Base-by-base conservation (phyloP, 1,139 yeast species). In the Magnusiomyces suaveolens region DNA sequence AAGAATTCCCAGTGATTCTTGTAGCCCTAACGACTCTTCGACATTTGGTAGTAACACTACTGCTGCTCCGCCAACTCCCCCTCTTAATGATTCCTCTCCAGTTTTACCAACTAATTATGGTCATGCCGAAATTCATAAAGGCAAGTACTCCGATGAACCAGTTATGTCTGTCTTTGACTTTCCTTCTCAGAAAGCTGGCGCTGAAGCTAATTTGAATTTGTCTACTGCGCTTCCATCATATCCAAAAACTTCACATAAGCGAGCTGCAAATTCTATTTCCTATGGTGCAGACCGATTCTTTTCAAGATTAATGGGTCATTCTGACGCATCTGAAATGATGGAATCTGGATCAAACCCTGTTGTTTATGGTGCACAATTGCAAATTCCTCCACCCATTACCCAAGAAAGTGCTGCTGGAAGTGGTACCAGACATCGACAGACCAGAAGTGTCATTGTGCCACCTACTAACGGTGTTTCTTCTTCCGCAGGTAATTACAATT, bases 341-440 rank as follows among this genome's bases (percentile, higher is more conserved):
- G 41, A 32, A 3, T 2, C 49, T 8, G 41, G 41, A 6, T n/a
- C n/a, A 23, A 26, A 26, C 16, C 12, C 36, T 3, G 16, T 16
- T 8, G 49, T 46, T 29, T 46, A 46, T 46, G 49, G 49, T 10
- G 49, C 49, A n/a, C 49, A 46, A n/a, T n/a, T 46, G 20, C 38
- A 46, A 29, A 24, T 46, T 29, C 49, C 49, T 24, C 47, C 47
- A 12, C 29, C 47, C 26, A 44, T n/a, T 23, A 23, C 47, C 26
- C 47, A 44, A 44, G 47, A 44, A 23, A 44, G 24, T 16, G 21
- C 21, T 2, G 10, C 33, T 23, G 29, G 16, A 10, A 33, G 10
- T 10, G 20, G 43, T 16, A 38, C 18, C 43, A 38, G 43, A 46
- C 49, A 46, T 20, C 21, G 49, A 8, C 41, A 46, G 8, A 46